Base-by-base conservation (phyloP, 2,329 filamentous ascomycete genomes). In the Aaosphaeria arxii region DNA sequence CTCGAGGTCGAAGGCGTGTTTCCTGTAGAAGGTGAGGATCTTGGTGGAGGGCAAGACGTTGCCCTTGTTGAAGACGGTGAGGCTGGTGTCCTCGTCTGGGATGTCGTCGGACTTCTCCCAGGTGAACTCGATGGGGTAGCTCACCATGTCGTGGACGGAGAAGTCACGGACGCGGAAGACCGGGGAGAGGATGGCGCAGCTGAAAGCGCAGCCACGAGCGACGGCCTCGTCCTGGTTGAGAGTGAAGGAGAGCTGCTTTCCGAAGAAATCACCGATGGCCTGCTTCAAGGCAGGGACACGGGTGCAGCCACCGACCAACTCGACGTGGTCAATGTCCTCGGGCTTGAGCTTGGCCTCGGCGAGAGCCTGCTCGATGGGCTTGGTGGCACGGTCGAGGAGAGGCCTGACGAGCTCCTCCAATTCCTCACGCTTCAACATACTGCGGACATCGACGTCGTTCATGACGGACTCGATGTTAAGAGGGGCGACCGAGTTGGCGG, bases 91-190 rank as follows among this genome's bases (percentile, higher is more conserved):
- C 80, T 99, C 94, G 63, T 99, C 94, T 29, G 94, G 94, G 62
- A 99, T 99, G 66, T 99, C 94, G 51, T 91, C 85, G 29, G 92
- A 95, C 81, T 97, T 95, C 80, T 99, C 94, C 94, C 94, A 99
- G 45, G 87, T 88, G 74, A 99, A 99, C 71, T 99, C 92, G 71
- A 99, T 95, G 43, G 94, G 94, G 78, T 97, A 99, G 79, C 86
- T 90, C 75, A 96, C 89, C 64, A 97, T 92, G 73, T 99, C 94
- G 80, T 97, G 91, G 52, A 97, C 87, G 60, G 91, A 85, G 75
- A 99, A 99, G 78, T 99, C 94, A 66, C 94, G 91, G 69, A 99
- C 94, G 71, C 92, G 91, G 87, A 99, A 97, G 58, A 95, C 89
- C 41, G 94, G 94, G 0, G 94, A 97, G 47, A 97, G 85, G 61